Conservation (phyloP, 495 filamentous ascomycete genomes). For the Podospora comata region DNA sequence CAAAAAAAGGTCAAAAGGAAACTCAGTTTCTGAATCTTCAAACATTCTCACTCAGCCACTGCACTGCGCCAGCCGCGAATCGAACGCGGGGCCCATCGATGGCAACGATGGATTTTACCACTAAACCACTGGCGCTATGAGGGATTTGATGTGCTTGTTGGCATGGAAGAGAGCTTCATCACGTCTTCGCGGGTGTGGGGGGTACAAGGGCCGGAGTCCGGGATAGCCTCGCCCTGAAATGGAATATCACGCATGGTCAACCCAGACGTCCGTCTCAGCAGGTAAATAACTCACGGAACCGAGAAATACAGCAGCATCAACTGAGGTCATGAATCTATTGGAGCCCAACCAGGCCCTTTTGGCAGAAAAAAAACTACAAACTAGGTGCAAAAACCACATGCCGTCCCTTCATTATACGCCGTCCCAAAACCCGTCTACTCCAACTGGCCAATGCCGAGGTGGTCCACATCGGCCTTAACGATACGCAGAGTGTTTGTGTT, state of each 20-base stretch:
- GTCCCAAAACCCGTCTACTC: conserved; percentile 5
- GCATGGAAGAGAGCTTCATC: background rate
- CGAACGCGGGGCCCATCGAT: conserved; percentile 53
- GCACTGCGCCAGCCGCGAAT: conserved; percentile 46
- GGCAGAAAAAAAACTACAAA: conserved; percentile 1
- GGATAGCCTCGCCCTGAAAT: background rate
- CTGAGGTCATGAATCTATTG: conserved; percentile 12
- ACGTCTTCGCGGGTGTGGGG: background rate
- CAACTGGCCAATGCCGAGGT: conserved; percentile 44
- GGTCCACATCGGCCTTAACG: conserved; percentile 52
- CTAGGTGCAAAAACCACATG: background rate
- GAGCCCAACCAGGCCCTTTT: background rate
- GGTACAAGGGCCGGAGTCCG: background rate
- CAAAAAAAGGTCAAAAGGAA: background rate
- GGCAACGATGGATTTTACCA: conserved; percentile 55
- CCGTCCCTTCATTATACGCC: background rate
- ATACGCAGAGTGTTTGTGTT: conserved; percentile 87
- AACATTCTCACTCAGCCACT: too few relatives aligned
- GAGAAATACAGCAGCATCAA: background rate
- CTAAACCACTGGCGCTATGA: conserved; percentile 43
- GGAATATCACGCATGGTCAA: background rate
- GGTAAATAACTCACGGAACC: too few relatives aligned
- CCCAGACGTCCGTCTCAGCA: background rate
- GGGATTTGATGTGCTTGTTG: background rate
- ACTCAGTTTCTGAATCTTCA: background rate